Conservation (phyloP, 495 filamentous ascomycete genomes). For the Cudoniella acicularis region DNA sequence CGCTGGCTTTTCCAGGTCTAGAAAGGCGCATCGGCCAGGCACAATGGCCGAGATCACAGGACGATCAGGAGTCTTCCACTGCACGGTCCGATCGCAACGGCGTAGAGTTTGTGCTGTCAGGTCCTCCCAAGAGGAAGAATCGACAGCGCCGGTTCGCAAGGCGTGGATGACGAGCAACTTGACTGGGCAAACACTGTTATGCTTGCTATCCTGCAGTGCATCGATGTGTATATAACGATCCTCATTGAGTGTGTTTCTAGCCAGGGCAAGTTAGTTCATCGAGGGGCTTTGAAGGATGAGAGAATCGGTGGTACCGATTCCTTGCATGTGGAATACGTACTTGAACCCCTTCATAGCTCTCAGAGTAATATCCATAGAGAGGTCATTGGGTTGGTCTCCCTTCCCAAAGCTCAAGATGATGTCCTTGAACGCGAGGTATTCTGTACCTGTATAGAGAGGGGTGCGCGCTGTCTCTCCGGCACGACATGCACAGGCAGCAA, state of each 20-base stretch:
- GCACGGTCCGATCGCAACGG: not conserved
- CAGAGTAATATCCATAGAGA: not conserved
- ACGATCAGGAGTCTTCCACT: not conserved
- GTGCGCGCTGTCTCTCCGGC: not conserved
- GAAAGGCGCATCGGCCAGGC: not conserved
- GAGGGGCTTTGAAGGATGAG: not conserved
- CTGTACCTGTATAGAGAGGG: not conserved
- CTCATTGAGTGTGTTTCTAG: not conserved
- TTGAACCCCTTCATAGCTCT: not conserved
- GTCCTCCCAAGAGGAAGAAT: not conserved
- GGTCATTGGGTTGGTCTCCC: not conserved
- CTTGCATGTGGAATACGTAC: not conserved
- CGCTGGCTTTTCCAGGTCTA: not conserved
- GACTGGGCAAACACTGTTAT: conserved; percentile 1
- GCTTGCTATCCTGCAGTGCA: not conserved
- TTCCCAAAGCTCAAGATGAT: not conserved
- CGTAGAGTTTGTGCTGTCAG: not conserved
- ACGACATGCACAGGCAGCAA: not conserved
- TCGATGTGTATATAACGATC: not conserved
- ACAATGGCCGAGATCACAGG: not conserved
- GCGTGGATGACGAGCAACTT: conserved; percentile 1
- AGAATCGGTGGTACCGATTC: not conserved
- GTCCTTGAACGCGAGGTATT: conserved; percentile 1
- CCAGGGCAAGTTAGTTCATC: not conserved
- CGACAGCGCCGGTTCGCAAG: not conserved